A percentile compares a stretch with the other conserved stretches of the same genome.
Evolutionary conservation across 2,329 filamentous ascomycete genomes (phyloP).

Genomic region (Fusarium clavum): DNA sequence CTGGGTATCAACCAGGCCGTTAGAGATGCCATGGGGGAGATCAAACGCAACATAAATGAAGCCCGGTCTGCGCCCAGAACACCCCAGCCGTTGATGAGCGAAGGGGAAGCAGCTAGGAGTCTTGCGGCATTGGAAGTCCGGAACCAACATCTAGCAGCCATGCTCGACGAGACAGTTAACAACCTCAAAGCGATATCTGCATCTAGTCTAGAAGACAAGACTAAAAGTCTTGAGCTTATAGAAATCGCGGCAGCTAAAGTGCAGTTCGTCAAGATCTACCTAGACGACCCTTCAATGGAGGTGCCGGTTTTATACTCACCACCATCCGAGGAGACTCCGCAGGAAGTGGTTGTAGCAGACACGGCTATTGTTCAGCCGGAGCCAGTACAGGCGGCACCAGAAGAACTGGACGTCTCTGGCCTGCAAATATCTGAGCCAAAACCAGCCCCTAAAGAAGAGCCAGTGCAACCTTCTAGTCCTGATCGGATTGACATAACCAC

Average conservation of each 20-base stretch:
- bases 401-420: conserved; percentile 32
- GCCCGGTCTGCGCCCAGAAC: conserved; percentile 58
- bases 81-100: conserved; percentile 51
- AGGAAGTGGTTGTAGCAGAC: conserved; percentile 27
- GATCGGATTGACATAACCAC: conserved; percentile 36
- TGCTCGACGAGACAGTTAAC: conserved; percentile 75
- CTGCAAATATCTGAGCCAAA: conserved; percentile 37
- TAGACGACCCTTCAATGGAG: conserved; percentile 68
- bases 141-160: conserved; percentile 73
- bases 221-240: conserved; percentile 63
- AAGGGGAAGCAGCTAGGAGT: conserved; percentile 51
- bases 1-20: conserved; percentile 84
- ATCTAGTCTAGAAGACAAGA: conserved; percentile 61
- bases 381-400: conserved; percentile 6
- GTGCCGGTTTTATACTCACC: conserved; percentile 53
- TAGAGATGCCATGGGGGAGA: conserved; percentile 83
- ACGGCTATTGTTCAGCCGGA: conserved; percentile 28
- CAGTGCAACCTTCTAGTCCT: conserved; percentile 11
- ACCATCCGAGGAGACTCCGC: conserved; percentile 24
- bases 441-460: conserved; percentile 3
- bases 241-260: conserved; percentile 71
- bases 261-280: conserved; percentile 72
- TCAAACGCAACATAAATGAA: conserved; percentile 79
- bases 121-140: conserved; percentile 69
- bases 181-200: conserved; percentile 71